These are phyloP conservation scores for Kodamaea sp. DNA, from an alignment of 1,139 yeast species.

Conservation along the genomic window DNA sequence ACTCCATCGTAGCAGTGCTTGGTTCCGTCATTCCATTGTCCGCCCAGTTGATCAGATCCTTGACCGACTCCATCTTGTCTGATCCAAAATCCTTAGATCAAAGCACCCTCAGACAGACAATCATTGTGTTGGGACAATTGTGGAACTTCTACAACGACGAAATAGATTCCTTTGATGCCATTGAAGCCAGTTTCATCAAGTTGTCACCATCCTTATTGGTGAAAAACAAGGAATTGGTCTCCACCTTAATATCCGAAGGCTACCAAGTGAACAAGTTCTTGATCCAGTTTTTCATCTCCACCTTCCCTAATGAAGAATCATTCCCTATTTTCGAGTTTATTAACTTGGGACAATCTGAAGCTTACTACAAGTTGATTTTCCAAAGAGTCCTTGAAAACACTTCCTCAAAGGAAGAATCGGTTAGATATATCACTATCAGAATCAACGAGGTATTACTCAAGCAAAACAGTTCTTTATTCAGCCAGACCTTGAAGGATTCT, in stretches of 20 bases:
- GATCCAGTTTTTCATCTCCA: slow-evolving; percentile 27
- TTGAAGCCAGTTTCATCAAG: slow-evolving; percentile 17
- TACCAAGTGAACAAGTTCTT: slow-evolving; percentile 36
- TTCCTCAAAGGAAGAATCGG: slow-evolving; percentile 19
- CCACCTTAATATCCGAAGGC: slow-evolving; percentile 24
- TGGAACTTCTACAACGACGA: slow-evolving; percentile 36
- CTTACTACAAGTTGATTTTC: slow-evolving; percentile 25
- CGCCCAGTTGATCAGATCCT: slow-evolving; percentile 61
- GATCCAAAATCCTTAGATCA: slow-evolving; percentile 23
- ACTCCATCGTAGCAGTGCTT: slow-evolving; percentile 76
- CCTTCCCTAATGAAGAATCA: slow-evolving; percentile 19
- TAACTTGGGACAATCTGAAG: slow-evolving; percentile 18
- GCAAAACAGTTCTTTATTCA: slow-evolving; percentile 40
- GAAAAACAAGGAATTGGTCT: slow-evolving; percentile 18
- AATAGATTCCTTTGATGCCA: slow-evolving; percentile 12
- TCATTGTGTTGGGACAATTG: slow-evolving; percentile 44
- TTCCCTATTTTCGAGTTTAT: slow-evolving; percentile 25
- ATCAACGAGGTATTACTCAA: slow-evolving; percentile 48
- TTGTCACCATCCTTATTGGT: slow-evolving; percentile 16
- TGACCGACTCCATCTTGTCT: slow-evolving; percentile 65
- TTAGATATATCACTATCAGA: slow-evolving; percentile 35
- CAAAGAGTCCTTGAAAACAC: slow-evolving; percentile 22
- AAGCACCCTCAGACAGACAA: slow-evolving; percentile 30
- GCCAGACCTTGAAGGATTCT: slow-evolving; percentile 37
- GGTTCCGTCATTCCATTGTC: slow-evolving; percentile 72